phyloP scores from a whole-genome alignment of 2,329 filamentous ascomycete species.

The Chalaropsis ovoidea region DNA sequence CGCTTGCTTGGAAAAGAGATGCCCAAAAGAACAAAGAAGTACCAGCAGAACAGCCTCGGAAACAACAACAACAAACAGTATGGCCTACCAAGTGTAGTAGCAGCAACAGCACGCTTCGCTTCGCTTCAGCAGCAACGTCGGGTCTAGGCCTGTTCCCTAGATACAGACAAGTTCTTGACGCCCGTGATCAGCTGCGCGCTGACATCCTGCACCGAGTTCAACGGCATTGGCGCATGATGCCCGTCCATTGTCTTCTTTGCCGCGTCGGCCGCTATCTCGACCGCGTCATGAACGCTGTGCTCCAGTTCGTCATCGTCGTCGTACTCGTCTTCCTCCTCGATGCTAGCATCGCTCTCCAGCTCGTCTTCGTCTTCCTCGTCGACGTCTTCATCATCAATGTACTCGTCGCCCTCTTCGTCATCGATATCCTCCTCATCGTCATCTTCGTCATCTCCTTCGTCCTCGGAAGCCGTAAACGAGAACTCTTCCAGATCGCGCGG shows the following conservation, averaged over 20 bases:
- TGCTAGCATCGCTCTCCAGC: conserved; percentile 33
- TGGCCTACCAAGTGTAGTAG: not conserved
- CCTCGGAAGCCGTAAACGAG: conserved; percentile 60
- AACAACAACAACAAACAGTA: not conserved
- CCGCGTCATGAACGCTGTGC: conserved; percentile 20
- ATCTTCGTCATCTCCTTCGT: conserved; percentile 46
- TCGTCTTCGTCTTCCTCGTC: conserved; percentile 32
- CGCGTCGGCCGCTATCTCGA: conserved; percentile 19
- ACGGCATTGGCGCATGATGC: not conserved
- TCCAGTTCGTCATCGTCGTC: conserved; percentile 30
- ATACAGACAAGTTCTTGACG: conserved; percentile 26
- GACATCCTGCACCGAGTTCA: conserved; percentile 22
- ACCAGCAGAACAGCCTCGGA: not conserved
- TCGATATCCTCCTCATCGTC: conserved; percentile 46
- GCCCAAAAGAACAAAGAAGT: conserved; percentile 1
- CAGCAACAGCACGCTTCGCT: not conserved
- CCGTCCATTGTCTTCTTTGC: conserved; percentile 21
- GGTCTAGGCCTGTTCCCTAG: conserved; percentile 15
- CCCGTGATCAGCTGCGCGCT: conserved; percentile 26
- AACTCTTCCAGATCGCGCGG: conserved; percentile 83
- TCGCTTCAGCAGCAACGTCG: not conserved
- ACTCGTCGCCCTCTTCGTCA: conserved; percentile 41
- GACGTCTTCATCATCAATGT: conserved; percentile 38
- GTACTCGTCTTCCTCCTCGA: conserved; percentile 36
- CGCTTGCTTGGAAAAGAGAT: not conserved